Percentiles rank a stretch among this genome's conserved stretches.
Conservation (phyloP, 176 grass and related monocot species). For the Aegilops speltoides region DNA sequence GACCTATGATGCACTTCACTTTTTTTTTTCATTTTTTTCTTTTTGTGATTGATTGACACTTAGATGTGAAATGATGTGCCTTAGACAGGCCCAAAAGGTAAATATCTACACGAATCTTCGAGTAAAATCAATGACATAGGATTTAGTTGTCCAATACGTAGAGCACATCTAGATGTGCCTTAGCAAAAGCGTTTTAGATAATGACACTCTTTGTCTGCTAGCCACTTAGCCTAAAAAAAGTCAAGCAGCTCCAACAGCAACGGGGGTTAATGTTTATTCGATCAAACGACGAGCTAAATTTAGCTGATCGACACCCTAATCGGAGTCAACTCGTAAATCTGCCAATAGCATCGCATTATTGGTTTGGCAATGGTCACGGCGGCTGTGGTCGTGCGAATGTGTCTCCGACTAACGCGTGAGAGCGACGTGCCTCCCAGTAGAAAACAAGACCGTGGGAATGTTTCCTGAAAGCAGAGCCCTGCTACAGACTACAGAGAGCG, state of each 20-base stretch:
- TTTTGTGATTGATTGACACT: too few relatives aligned
- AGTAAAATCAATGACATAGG: too few relatives aligned
- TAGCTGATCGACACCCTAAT: neutral
- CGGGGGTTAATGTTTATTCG: neutral
- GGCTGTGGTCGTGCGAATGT: neutral
- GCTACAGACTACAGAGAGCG: neutral
- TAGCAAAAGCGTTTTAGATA: too few relatives aligned
- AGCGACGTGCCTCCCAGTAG: constrained; percentile 27
- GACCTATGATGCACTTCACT: too few relatives aligned
- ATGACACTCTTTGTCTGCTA: too few relatives aligned
- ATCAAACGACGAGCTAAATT: neutral
- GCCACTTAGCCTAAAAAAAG: neutral
- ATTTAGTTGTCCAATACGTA: too few relatives aligned
- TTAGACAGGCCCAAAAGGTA: too few relatives aligned
- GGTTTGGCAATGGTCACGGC: neutral
- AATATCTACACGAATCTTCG: too few relatives aligned
- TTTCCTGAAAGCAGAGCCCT: neutral
- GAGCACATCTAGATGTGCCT: too few relatives aligned
- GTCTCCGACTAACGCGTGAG: neutral
- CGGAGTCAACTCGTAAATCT: neutral
- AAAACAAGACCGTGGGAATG: neutral
- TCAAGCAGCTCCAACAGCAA: neutral
- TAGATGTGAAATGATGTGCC: too few relatives aligned
- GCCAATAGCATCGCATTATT: neutral
- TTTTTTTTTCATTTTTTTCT: too few relatives aligned